phyloP scores from a whole-genome alignment of 306 rosid genomes.

The Trifolium pratense region DNA sequence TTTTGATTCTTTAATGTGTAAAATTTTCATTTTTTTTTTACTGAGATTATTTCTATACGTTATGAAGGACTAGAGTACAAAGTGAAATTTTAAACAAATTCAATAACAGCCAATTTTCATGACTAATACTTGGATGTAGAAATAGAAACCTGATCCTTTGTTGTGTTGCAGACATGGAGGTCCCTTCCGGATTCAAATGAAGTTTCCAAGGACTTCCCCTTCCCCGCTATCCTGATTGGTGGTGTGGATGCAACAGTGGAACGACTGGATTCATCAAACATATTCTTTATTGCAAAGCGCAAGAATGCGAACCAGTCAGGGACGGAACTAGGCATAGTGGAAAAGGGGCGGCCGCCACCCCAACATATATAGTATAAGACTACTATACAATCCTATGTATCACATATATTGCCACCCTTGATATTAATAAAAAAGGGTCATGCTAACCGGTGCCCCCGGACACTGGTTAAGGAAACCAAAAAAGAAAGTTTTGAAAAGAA shows the following conservation, averaged over 20 bases:
- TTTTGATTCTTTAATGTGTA: not conserved
- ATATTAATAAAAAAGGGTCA: no score
- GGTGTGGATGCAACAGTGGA: constrained; percentile 70
- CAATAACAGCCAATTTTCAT: not conserved
- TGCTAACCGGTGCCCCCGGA: no score
- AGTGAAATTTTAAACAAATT: constrained; percentile 21
- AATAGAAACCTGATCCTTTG: constrained; percentile 33
- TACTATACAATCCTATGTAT: no score
- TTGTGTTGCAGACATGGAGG: constrained; percentile 85
- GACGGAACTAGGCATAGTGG: no score
- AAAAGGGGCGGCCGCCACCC: no score
- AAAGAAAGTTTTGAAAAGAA: no score
- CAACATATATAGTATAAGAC: no score
- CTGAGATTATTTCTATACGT: no score
- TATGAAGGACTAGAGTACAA: not conserved
- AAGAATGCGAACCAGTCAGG: constrained; percentile 85
- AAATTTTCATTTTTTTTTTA: constrained; percentile 8
- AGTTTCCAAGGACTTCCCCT: constrained; percentile 85
- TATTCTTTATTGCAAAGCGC: constrained; percentile 94
- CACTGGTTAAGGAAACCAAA: no score
- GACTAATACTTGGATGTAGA: constrained; percentile 20
- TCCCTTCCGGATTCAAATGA: constrained; percentile 96
- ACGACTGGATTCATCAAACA: constrained; percentile 68
- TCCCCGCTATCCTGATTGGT: constrained; percentile 60
- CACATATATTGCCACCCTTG: no score